Base-by-base conservation (phyloP, 768 basidiomycete genomes). In the Amanita jacksonii region DNA sequence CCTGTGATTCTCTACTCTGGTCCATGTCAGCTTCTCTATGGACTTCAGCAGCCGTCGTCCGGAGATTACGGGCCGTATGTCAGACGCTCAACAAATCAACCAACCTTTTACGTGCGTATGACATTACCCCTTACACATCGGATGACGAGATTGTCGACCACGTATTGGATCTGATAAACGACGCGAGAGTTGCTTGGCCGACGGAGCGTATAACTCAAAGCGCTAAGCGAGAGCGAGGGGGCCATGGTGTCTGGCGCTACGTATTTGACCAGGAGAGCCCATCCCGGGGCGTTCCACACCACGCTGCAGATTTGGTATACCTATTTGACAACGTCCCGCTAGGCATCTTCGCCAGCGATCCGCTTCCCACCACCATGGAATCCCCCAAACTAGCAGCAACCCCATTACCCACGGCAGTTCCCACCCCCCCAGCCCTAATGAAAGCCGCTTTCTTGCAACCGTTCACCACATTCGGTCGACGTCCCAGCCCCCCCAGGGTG, bases 261-360 rank as follows among this genome's bases (percentile, higher is more conserved):
- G 76, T 85, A 13, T 88, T 88, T 55, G 85, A 88, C 60, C 85
- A 88, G 62, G 85, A 85, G 52, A 75, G 80, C 1, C 81, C 84
- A 7, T 65, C 70, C 18, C 68, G 76, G 37, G 76, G 76, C 10
- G 57, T 75, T 15, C 76, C 83, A 2, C 84, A 85, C 54, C 81
- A 86, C 55, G 77, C 72, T 1, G 76, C 77, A 1, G 85, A 87
- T 57, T 62, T 88, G 34, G 69, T 84, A 45, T 88, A 87, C 58
- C 70, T 88, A 39, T 88, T 87, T 60, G 85, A 85, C 62, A 86
- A 77, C 49, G 72, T 79, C 23, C 77, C 81, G 6, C 64, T 79
- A 77, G 15, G 64, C 63, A 5, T 51, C 59, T 32, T 41, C 54
- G 8, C 52, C 47, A 27, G 47, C 58, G 18, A 44, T 48, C 6